Conservation (phyloP, 257 asterid genomes). For the Solanum tacnaense region DNA sequence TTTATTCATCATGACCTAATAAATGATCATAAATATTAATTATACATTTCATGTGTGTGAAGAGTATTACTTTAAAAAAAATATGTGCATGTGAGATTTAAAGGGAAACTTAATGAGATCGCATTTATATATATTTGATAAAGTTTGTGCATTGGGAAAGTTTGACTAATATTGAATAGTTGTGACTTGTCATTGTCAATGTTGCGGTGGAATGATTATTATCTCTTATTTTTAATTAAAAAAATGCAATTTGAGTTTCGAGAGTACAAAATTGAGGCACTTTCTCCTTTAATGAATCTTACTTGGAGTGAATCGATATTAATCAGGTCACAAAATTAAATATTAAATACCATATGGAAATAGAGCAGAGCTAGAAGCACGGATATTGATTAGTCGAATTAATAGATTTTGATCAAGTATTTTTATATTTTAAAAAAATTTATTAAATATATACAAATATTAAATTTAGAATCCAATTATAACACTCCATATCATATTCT, state of each 20-base stretch:
- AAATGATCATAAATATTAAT: no score
- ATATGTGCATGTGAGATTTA: background rate
- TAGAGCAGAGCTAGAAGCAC: background rate
- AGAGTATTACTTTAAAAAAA: background rate
- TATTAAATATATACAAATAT: background rate
- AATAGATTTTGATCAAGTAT: background rate
- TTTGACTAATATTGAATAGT: background rate
- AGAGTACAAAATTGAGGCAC: background rate
- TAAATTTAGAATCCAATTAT: no score
- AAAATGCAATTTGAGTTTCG: rapidly evolving
- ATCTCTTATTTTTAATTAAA: background rate
- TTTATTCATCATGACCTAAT: background rate
- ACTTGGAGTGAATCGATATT: background rate
- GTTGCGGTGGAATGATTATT: rapidly evolving
- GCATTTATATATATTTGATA: background rate
- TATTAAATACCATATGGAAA: background rate
- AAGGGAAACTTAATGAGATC: background rate
- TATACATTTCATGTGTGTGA: background rate
- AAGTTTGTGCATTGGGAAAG: background rate
- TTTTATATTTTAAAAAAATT: background rate
- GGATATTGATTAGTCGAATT: background rate
- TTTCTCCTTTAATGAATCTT: background rate
- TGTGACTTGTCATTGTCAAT: background rate
- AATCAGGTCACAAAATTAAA: background rate
- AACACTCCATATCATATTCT: background rate